Conservation (phyloP, 805 yeast genomes). For the Candida lessepsii region DNA sequence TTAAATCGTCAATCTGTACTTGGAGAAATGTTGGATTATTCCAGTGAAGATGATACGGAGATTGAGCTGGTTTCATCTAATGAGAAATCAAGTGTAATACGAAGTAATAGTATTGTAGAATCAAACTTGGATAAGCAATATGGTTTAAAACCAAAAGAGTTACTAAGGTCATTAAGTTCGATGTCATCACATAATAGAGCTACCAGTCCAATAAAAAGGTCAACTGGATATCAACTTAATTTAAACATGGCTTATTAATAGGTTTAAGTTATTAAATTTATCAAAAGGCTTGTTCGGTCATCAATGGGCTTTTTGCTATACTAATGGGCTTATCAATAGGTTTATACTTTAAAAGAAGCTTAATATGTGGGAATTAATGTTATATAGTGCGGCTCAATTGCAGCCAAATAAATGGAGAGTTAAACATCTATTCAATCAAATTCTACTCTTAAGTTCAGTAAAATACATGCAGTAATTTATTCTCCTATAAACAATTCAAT, state of each 20-base stretch:
- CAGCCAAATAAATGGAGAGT: no score
- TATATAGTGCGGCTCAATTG: no score
- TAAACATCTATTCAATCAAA: not conserved
- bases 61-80: no score
- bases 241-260: conserved; percentile 12
- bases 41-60: conserved; percentile 18
- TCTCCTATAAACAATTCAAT: conserved; percentile 15
- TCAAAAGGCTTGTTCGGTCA: no score
- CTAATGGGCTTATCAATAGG: no score
- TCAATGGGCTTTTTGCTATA: no score
- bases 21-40: conserved; percentile 46
- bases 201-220: conserved; percentile 13
- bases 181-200: conserved; percentile 8
- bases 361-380: no score
- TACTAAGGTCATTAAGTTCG: conserved; percentile 14
- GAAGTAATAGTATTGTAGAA: conserved; percentile 6
- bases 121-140: conserved; percentile 11
- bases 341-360: no score
- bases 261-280: no score
- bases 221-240: conserved; percentile 9
- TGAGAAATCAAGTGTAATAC: not conserved
- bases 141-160: conserved; percentile 10
- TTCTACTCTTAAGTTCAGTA: not conserved
- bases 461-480: no score
- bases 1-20: conserved; percentile 39